Evolutionary conservation across 495 filamentous ascomycete species (phyloP).

Genomic region (Poronia punctata): DNA sequence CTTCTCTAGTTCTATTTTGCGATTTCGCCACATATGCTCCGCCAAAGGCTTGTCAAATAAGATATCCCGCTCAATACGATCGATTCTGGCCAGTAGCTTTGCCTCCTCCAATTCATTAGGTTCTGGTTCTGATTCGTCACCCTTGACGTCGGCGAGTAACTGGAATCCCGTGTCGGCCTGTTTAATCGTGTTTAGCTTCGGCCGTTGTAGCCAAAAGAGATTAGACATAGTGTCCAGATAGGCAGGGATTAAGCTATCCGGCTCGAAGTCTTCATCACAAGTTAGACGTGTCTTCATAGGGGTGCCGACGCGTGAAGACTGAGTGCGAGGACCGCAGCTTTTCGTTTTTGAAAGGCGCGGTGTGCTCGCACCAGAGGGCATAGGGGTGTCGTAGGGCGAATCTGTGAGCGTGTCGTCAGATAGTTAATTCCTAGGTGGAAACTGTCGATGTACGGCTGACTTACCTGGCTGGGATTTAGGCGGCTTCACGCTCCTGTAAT

Average conservation of each 20-base stretch:
- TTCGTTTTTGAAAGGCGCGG: conserved; percentile 35
- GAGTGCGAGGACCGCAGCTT: conserved; percentile 10
- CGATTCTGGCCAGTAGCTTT: conserved; percentile 62
- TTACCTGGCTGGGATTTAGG: conserved; percentile 29
- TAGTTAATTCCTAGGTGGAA: not conserved
- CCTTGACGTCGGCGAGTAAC: conserved; percentile 7
- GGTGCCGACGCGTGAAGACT: conserved; percentile 13
- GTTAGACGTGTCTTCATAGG: conserved; percentile 31
- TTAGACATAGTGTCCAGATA: conserved; percentile 66
- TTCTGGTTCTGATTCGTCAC: not conserved
- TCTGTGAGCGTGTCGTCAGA: conserved; percentile 19
- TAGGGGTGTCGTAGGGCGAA: conserved; percentile 38
- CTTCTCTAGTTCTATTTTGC: conserved; percentile 58
- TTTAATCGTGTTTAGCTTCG: conserved; percentile 42
- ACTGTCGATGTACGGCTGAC: conserved; percentile 1
- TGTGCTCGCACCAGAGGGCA: conserved; percentile 41
- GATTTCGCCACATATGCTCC: conserved; percentile 63
- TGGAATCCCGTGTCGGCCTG: conserved; percentile 28
- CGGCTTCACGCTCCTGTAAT: conserved; percentile 29
- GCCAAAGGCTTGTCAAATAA: conserved; percentile 77
- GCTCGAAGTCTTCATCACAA: conserved; percentile 52
- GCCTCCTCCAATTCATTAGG: conserved; percentile 44
- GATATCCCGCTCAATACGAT: conserved; percentile 72
- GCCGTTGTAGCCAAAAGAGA: conserved; percentile 67
- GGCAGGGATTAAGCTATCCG: conserved; percentile 67